A percentile compares a stretch with the other conserved stretches of the same genome.
phyloP scores from a whole-genome alignment of 2,329 filamentous ascomycete species.

The Ophiostoma australiae region DNA sequence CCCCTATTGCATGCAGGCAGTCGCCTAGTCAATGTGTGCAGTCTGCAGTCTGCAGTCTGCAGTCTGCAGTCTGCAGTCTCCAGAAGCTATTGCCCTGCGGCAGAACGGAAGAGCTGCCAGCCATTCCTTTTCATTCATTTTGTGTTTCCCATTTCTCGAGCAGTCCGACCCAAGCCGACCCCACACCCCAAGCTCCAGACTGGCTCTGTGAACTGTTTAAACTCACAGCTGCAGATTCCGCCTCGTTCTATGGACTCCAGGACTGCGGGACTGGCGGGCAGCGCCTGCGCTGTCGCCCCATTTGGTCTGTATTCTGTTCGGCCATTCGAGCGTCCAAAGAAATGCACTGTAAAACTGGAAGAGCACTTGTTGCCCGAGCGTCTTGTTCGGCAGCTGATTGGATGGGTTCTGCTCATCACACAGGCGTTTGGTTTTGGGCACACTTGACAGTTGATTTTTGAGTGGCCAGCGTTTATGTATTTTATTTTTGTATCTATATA shows the following conservation, averaged over 20 bases:
- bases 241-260: neutral
- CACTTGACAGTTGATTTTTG: neutral
- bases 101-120: neutral
- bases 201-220: too few relatives aligned
- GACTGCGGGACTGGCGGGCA: neutral
- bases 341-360: too few relatives aligned
- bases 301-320: too few relatives aligned
- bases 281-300: neutral
- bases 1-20: neutral
- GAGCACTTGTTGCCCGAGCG: too few relatives aligned
- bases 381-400: neutral
- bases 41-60: neutral
- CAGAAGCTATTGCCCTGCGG: neutral
- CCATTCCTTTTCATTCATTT: neutral
- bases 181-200: neutral
- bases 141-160: too few relatives aligned
- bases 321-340: too few relatives aligned
- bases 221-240: neutral
- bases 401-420: neutral
- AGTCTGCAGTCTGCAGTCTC: neutral
- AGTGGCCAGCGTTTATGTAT: neutral
- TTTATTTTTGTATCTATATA: too few relatives aligned
- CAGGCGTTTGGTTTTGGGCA: neutral
- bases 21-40: neutral
- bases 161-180: neutral